Evolutionary conservation across 768 basidiomycete species (phyloP).

Genomic region (Calocybe indica): DNA sequence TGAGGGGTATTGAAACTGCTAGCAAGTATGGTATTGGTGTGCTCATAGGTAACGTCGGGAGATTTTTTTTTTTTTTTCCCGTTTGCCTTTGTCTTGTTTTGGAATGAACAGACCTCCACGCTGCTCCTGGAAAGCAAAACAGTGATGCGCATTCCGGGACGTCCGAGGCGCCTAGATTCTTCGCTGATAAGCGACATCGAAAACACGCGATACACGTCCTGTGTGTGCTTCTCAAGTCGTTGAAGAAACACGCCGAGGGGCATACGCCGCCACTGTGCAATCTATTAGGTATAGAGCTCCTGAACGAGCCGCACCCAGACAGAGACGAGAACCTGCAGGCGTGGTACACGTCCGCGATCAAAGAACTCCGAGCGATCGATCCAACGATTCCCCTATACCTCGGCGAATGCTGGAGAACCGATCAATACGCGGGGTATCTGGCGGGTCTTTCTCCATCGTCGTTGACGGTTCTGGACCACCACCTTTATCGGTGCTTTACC

Average conservation of each 20-base stretch:
- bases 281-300: conserved; percentile 53
- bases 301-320: conserved; percentile 51
- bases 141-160: conserved; percentile 61
- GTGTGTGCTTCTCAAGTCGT: conserved; percentile 30
- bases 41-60: conserved; percentile 46
- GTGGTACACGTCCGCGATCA: conserved; percentile 62
- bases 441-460: conserved; percentile 19
- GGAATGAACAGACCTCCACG: conserved; percentile 51
- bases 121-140: conserved; percentile 75
- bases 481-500: conserved; percentile 81
- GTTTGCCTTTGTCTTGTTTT: not conserved
- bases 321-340: conserved; percentile 43
- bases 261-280: conserved; percentile 38
- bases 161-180: conserved; percentile 45
- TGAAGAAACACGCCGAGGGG: conserved; percentile 14
- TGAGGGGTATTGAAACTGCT: conserved; percentile 54
- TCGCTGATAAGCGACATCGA: conserved; percentile 37
- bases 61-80: not conserved
- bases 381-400: conserved; percentile 63
- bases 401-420: conserved; percentile 70
- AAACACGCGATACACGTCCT: conserved; percentile 44
- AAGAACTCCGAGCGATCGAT: conserved; percentile 43
- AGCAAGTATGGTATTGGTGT: conserved; percentile 60
- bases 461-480: conserved; percentile 64
- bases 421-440: conserved; percentile 44